Base-by-base conservation (phyloP, 495 filamentous ascomycete species). In the Annulohypoxylon maeteangense region DNA sequence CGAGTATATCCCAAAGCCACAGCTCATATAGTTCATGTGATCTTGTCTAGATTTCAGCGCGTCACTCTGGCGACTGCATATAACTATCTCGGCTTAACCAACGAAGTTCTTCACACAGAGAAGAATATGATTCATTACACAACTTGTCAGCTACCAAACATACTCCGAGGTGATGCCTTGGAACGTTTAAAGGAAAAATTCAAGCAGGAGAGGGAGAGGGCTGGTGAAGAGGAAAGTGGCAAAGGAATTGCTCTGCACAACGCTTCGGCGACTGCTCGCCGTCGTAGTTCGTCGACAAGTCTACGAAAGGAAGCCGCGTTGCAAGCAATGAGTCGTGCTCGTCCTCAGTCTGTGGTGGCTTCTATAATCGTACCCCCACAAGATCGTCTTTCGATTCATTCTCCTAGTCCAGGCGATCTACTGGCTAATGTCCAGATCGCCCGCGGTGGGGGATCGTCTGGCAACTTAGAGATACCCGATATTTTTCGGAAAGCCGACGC, bases 161-260 rank as follows among this genome's bases (percentile, higher is more conserved):
- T 96, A 69, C 87, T 99, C 27, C 89, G 95, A 25, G 95, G 95
- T 5, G 84, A 90, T 42, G 92, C 95, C 1, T 76, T 98, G 29
- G 90, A 93, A 51, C 84, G 95, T 47, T 81, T 99, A 59, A 99
- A 98, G 78, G 92, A 96, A 65, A 98, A 98, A 69, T 98, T 99
- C 72, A 87, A 86, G 48, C 87, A 90, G 36, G 94, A 99, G 76
- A 85, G 89, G 76, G 94, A 98, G 74, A 90, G 94, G 25, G 85
- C 95, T 23, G 91, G 91, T 3, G 86, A 88, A 0, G 93, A 97
- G 75, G 95, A 99, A 63, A 85, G 89, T 18, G 90, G 89, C 66
- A 98, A 98, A 80, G 95, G 96, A 14, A 98, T 99, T 72, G 96
- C 96, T 6, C 82, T 99, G 32, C 96, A 98, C 76, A 99, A 99